Conservation (phyloP, 257 asterid genomes). For the Knoxia roxburghii region DNA sequence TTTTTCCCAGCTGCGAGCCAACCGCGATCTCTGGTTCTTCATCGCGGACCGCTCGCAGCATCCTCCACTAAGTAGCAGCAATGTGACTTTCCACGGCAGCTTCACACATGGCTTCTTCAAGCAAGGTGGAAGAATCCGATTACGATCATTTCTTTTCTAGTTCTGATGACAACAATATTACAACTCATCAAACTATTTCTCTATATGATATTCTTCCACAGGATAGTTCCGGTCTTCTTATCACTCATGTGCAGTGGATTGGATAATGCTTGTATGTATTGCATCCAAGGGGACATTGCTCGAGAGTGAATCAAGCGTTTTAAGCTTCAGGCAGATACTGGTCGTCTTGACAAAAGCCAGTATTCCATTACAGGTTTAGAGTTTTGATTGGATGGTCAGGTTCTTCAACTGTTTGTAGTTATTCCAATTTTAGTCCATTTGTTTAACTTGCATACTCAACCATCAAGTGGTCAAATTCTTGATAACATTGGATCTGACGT, state of each 20-base stretch:
- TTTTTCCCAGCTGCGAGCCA: too few species aligned
- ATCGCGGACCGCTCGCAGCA: too few species aligned
- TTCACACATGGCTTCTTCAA: too few species aligned
- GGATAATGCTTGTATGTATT: slow-evolving; percentile 81
- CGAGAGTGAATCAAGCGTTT: slow-evolving; percentile 96
- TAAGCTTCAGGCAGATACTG: slow-evolving; percentile 61
- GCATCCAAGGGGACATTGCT: slow-evolving; percentile 96
- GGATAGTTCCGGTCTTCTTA: neutral
- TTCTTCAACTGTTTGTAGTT: slow-evolving; percentile 75
- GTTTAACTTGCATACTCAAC: slow-evolving; percentile 64
- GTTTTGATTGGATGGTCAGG: slow-evolving; percentile 86
- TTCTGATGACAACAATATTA: too few species aligned
- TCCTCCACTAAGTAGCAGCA: too few species aligned
- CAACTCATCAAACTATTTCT: too few species aligned
- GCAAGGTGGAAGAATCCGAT: too few species aligned
- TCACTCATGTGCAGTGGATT: slow-evolving; percentile 37
- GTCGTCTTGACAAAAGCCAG: slow-evolving; percentile 35
- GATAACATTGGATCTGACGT: slow-evolving; percentile 87
- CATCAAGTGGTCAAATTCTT: slow-evolving; percentile 63
- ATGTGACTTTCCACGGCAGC: too few species aligned
- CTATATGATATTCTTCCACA: too few species aligned
- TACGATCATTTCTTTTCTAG: too few species aligned
- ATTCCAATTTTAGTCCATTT: slow-evolving; percentile 82
- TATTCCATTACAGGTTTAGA: slow-evolving; percentile 73
- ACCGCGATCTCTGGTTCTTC: too few species aligned